phyloP scores from a whole-genome alignment of 176 grass and related monocot genomes.

The Aegilops speltoides region DNA sequence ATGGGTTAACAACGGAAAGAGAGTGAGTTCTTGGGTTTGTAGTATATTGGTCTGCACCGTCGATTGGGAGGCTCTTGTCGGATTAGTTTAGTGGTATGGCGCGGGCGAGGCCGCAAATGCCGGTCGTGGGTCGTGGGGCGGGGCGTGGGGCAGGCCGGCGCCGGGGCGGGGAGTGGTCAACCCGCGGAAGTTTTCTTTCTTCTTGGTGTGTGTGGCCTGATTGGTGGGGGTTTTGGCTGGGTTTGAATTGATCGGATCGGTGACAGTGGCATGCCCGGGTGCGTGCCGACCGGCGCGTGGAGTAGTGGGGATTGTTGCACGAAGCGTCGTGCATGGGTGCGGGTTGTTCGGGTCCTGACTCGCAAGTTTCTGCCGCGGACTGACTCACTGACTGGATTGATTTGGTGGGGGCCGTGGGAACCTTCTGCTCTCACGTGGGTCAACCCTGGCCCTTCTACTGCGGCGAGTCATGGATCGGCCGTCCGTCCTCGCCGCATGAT shows the following conservation, averaged over 20 bases:
- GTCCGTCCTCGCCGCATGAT: background rate
- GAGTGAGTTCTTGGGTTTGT: background rate
- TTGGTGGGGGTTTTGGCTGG: background rate
- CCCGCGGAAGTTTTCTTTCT: background rate
- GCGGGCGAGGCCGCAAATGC: conserved; percentile 37
- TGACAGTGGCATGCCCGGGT: background rate
- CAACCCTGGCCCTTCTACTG: background rate
- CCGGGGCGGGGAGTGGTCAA: background rate
- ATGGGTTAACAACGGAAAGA: background rate
- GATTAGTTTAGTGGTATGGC: background rate
- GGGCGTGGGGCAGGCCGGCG: background rate
- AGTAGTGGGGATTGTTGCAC: too few species aligned
- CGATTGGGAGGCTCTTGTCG: background rate
- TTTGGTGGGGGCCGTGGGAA: too few species aligned
- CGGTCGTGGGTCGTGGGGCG: conserved; percentile 19
- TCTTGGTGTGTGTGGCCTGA: background rate
- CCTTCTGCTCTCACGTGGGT: background rate
- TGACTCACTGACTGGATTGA: too few species aligned
- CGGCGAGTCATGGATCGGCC: too few species aligned
- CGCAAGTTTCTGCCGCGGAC: too few species aligned
- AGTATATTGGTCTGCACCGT: background rate
- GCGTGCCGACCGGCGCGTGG: background rate
- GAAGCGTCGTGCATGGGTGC: background rate
- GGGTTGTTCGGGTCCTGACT: background rate
- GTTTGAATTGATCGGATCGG: background rate